Evolutionary conservation across 352 stramenopile species (phyloP).

Genomic region (Thraustochytrium striatum): DNA sequence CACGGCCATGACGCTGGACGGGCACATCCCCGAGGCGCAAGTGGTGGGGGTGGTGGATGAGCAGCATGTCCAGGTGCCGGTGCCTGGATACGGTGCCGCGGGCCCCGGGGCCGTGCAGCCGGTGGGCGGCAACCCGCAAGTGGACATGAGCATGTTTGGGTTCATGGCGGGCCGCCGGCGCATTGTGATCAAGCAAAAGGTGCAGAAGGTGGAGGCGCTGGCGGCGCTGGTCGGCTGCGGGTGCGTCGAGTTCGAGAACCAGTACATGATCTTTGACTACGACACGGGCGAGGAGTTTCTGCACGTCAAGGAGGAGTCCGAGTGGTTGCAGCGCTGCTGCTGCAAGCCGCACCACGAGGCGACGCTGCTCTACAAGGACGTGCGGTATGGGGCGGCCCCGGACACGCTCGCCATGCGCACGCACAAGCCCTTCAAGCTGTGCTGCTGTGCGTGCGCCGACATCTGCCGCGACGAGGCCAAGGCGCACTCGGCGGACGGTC

Average conservation of each 20-base stretch:
- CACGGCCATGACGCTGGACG: neutral
- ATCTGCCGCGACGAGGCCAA: constrained; percentile 40
- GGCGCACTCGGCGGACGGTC: neutral
- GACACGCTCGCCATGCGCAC: constrained; percentile 13
- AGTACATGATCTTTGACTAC: constrained; percentile 34
- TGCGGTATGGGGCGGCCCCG: neutral
- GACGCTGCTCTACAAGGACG: constrained; percentile 23
- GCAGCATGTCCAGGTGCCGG: neutral
- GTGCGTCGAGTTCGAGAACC: constrained; percentile 27
- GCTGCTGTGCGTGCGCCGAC: constrained; percentile 38
- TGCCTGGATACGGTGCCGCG: too few species aligned
- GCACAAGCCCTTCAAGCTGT: constrained; percentile 41
- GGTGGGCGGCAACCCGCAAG: neutral
- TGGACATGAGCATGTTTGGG: neutral
- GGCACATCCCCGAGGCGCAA: neutral
- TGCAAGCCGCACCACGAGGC: constrained; percentile 26
- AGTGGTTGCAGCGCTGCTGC: constrained; percentile 1
- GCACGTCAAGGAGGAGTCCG: constrained; percentile 11
- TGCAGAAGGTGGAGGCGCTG: constrained; percentile 13
- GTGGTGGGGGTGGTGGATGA: neutral
- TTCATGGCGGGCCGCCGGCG: neutral
- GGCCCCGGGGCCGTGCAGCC: neutral
- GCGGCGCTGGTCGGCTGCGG: constrained; percentile 33
- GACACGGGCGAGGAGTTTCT: constrained; percentile 41
- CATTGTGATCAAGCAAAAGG: constrained; percentile 20